phyloP scores from a whole-genome alignment of 1,284 basidiomycete genomes.

The Ustanciosporium gigantosporum region DNA sequence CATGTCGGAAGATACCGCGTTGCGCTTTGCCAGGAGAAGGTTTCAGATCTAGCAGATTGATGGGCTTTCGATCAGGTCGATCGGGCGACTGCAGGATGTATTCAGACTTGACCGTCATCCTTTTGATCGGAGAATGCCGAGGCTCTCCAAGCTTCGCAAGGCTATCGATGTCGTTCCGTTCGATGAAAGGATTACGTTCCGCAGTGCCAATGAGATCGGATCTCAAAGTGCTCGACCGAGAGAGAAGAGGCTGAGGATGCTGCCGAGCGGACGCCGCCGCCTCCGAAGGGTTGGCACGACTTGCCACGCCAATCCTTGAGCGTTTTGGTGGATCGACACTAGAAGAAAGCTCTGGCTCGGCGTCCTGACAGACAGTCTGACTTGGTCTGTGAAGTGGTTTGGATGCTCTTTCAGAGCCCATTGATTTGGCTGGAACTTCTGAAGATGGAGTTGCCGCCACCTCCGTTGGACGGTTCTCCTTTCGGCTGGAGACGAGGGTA shows the following conservation, averaged over 20 bases:
- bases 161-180: slow-evolving; percentile 6
- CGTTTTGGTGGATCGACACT: neutral
- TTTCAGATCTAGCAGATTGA: slow-evolving; percentile 36
- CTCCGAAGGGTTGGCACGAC: neutral
- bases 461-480: slow-evolving; percentile 13
- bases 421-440: slow-evolving; percentile 14
- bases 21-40: slow-evolving; percentile 42
- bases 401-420: slow-evolving; percentile 2
- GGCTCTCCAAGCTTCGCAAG: slow-evolving; percentile 28
- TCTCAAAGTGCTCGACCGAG: neutral
- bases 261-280: neutral
- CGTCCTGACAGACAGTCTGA: no score
- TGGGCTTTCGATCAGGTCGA: slow-evolving; percentile 34
- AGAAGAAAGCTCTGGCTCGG: no score
- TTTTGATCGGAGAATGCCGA: slow-evolving; percentile 36
- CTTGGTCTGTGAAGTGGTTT: slow-evolving; percentile 11
- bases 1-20: slow-evolving; percentile 40
- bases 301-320: neutral
- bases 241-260: neutral
- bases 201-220: slow-evolving; percentile 1
- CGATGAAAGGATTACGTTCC: slow-evolving; percentile 15
- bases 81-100: slow-evolving; percentile 29
- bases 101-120: slow-evolving; percentile 24
- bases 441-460: neutral
- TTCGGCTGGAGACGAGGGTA: slow-evolving; percentile 13